phyloP scores from a whole-genome alignment of 768 basidiomycete species.

The Neoboletus subvelutipes region DNA sequence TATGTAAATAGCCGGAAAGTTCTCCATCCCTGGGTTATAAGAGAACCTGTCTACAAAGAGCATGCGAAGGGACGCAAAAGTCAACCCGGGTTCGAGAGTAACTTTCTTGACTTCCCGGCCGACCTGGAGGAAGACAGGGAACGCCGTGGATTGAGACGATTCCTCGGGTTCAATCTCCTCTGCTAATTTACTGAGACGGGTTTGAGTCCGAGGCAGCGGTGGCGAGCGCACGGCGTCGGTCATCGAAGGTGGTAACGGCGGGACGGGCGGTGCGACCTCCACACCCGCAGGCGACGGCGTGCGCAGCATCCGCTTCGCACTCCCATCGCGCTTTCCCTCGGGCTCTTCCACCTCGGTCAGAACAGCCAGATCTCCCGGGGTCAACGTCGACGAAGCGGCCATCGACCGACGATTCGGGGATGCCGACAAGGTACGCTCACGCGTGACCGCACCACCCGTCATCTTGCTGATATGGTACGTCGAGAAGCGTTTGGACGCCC shows the following conservation, averaged over 20 bases:
- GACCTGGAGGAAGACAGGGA: conserved; percentile 85
- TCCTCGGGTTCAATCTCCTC: conserved; percentile 24
- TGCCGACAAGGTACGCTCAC: conserved; percentile 46
- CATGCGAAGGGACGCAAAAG: conserved; percentile 74
- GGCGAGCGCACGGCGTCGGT: conserved; percentile 36
- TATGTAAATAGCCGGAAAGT: conserved; percentile 95
- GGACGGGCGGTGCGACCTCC: conserved; percentile 38
- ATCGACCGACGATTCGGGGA: conserved; percentile 67
- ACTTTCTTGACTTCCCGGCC: conserved; percentile 91
- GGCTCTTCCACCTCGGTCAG: conserved; percentile 70
- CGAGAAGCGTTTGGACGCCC: conserved; percentile 95
- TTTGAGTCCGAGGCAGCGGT: background rate
- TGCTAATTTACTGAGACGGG: conserved; percentile 17
- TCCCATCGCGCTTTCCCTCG: conserved; percentile 18
- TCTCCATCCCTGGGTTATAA: conserved; percentile 89
- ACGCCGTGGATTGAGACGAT: conserved; percentile 24
- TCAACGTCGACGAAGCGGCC: conserved; percentile 60
- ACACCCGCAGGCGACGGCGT: conserved; percentile 36
- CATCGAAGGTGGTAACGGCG: conserved; percentile 48
- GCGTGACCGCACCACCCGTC: conserved; percentile 54
- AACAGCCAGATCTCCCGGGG: conserved; percentile 69
- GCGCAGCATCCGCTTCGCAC: conserved; percentile 30
- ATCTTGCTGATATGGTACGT: conserved; percentile 94
- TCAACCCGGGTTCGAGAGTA: conserved; percentile 63
- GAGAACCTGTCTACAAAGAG: conserved; percentile 94